Percentiles rank a stretch among this genome's conserved stretches.
Evolutionary conservation across 2,329 filamentous ascomycete genomes (phyloP).

Genomic region (Penicillium sp.): DNA sequence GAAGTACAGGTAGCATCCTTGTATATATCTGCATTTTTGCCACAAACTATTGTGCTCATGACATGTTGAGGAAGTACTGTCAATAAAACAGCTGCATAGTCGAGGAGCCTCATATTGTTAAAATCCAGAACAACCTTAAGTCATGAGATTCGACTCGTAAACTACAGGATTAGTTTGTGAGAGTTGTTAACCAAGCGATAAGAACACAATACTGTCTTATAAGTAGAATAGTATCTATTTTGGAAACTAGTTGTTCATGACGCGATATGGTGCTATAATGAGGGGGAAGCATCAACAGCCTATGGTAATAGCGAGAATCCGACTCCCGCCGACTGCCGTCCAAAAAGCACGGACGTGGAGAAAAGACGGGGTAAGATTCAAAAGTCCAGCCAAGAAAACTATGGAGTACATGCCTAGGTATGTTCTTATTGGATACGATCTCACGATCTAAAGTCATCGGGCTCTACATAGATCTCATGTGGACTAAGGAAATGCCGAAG

Average conservation of each 20-base stretch:
- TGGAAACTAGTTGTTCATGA: not conserved
- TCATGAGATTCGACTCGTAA: not conserved
- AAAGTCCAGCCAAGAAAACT: not conserved
- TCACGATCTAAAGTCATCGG: not conserved
- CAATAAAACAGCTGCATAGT: not conserved
- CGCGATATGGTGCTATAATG: not conserved
- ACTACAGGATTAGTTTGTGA: not conserved
- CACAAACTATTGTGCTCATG: not conserved
- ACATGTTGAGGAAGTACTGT: not conserved
- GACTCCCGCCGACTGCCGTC: not conserved
- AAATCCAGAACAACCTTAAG: not conserved
- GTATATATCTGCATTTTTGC: not conserved
- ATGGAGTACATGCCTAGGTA: not conserved
- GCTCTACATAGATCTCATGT: not conserved
- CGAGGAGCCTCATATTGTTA: not conserved
- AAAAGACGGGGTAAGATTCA: not conserved
- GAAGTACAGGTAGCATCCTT: not conserved
- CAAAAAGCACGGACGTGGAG: not conserved
- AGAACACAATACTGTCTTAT: not conserved
- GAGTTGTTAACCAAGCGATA: not conserved
- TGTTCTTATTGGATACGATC: not conserved
- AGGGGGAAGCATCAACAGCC: not conserved
- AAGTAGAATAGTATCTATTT: not conserved
- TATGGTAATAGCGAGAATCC: not conserved
- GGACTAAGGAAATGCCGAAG: slow-evolving; percentile 23